Conservation (phyloP, 1,139 yeast species). For the Arxiozyma bovina region DNA sequence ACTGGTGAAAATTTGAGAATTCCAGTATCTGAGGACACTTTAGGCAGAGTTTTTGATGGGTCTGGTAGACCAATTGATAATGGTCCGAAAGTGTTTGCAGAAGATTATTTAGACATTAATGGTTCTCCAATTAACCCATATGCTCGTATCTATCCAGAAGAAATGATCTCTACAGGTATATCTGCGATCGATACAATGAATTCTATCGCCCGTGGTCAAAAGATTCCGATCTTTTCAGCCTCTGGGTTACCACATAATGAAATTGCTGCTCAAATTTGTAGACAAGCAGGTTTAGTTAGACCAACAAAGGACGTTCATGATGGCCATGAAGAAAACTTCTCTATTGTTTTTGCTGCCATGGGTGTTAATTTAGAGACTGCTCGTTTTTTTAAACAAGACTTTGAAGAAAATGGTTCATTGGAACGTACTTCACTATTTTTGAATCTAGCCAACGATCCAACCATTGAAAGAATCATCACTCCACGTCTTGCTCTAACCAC, state of each 20-base stretch:
- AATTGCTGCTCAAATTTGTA: constrained; percentile 98
- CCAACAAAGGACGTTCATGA: constrained; percentile 99
- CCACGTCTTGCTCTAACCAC: constrained; percentile 99
- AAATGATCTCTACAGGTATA: constrained; percentile 97
- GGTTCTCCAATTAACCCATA: constrained; percentile 98
- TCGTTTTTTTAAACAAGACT: constrained; percentile 94
- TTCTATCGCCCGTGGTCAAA: constrained; percentile 99
- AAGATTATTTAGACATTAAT: constrained; percentile 93
- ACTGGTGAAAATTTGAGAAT: constrained; percentile 90
- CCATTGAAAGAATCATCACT: constrained; percentile 97
- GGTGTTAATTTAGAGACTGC: constrained; percentile 91
- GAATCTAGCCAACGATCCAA: constrained; percentile 97
- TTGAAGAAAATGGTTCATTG: constrained; percentile 96
- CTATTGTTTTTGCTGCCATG: constrained; percentile 98
- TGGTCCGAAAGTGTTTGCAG: constrained; percentile 97
- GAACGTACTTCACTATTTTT: constrained; percentile 95
- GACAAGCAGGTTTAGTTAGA: constrained; percentile 98
- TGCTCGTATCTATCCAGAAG: constrained; percentile 98
- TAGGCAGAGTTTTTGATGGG: constrained; percentile 97
- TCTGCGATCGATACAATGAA: constrained; percentile 99
- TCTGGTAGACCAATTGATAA: constrained; percentile 97
- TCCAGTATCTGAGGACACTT: constrained; percentile 92
- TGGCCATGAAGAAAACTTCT: constrained; percentile 98
- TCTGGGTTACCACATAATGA: constrained; percentile 99
- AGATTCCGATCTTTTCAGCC: constrained; percentile 96